Base-by-base conservation (phyloP, 805 yeast genomes). In the Yamadazyma olivae region DNA sequence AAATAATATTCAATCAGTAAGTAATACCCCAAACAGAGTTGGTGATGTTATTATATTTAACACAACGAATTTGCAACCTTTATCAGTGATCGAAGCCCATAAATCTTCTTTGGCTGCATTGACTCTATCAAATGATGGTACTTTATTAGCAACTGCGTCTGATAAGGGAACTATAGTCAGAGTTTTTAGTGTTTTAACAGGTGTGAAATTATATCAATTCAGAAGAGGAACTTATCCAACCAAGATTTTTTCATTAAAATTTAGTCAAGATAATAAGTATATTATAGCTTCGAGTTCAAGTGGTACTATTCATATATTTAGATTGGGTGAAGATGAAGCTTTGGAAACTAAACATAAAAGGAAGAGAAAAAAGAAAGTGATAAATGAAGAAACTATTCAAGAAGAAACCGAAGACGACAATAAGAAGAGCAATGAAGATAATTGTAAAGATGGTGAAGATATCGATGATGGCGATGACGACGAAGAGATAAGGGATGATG, bases 301-400 rank as follows among this genome's bases (percentile, higher is more conserved):
- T 15, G 95, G 86, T 29, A 93, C 99, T 0, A 90, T 93, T 16
- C 99, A 93, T 58, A 79, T 93, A 25, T 93, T 91, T 69, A 74
- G 89, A 39, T 59, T 90, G 35, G 84, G 79, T 1, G 78, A 72
- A 21, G 71, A 64, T 10, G 73, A 67, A 49, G 57, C 70, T 2
- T 49, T 67, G 30, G 68, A 56, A 18, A 61, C 48, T 34, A 67
- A 64, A 40, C 70, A 65, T 31, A 54, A 53, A 33, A 48, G 52
- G 25, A 61, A 55, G 33, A 49, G 54, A 30, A 45, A 45, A 26
- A n/a, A 7, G 6, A 38, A 38, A 17, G 22, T 35, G 3, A 33
- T 31, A 15, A 45, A 39, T 18, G 45, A 51, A 17, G 59, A 52
- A 33, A 53, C 60, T 5, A 61, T 64, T 17, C 45, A 49, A 2